These are phyloP conservation scores for Dentipellis fragilis DNA, from an alignment of 768 basidiomycete genomes.

Conservation along the genomic window DNA sequence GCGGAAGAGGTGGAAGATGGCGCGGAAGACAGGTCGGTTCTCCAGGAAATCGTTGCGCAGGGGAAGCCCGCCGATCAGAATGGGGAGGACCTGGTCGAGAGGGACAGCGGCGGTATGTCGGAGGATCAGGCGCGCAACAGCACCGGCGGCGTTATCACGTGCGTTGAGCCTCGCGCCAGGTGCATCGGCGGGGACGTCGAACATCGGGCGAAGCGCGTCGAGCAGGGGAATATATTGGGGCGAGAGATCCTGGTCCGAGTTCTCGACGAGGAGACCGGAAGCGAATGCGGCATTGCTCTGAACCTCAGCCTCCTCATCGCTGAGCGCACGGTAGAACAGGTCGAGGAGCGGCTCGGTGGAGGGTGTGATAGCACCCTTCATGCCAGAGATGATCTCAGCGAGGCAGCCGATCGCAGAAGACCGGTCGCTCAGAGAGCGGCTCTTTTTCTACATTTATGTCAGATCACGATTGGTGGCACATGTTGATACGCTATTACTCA, in stretches of 20 bases:
- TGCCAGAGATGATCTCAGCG: constrained; percentile 90
- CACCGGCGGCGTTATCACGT: constrained; percentile 94
- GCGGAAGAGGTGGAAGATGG: constrained; percentile 81
- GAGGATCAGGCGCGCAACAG: constrained; percentile 78
- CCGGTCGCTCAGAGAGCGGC: constrained; percentile 80
- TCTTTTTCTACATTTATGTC: constrained; percentile 50
- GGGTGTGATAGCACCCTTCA: constrained; percentile 79
- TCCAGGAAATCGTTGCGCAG: constrained; percentile 84
- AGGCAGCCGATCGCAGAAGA: constrained; percentile 90
- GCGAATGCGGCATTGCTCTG: constrained; percentile 96
- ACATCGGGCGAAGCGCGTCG: constrained; percentile 70
- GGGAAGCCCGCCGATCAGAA: constrained; percentile 75
- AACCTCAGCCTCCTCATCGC: constrained; percentile 85
- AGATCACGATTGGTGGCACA: neutral
- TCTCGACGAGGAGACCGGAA: constrained; percentile 81
- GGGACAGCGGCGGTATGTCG: constrained; percentile 74
- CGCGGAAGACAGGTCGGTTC: constrained; percentile 81
- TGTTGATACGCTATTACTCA: constrained; percentile 28
- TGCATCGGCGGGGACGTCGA: constrained; percentile 53
- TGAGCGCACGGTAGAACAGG: constrained; percentile 74
- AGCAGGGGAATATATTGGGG: constrained; percentile 76
- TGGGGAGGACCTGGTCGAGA: constrained; percentile 82
- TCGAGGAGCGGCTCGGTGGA: constrained; percentile 75
- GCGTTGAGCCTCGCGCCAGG: constrained; percentile 68
- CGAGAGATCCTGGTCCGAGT: constrained; percentile 73